Conservation (phyloP, 177 flowering plant genomes). For the Telopea speciosissima region DNA sequence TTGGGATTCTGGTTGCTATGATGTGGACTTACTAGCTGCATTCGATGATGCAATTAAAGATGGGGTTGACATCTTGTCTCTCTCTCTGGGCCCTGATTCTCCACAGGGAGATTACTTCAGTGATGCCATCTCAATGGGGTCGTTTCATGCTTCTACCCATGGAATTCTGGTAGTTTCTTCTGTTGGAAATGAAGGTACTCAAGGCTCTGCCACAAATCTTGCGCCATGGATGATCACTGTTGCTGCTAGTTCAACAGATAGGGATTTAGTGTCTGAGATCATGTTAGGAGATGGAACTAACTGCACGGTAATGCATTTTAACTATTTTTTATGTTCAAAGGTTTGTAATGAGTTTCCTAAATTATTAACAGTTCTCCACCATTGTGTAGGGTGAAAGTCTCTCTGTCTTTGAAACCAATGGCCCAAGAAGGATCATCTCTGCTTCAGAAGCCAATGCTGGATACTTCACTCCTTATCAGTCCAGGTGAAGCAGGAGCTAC, state of each 20-base stretch:
- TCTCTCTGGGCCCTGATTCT: constrained; percentile 63
- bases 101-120: constrained; percentile 72
- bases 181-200: constrained; percentile 58
- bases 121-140: constrained; percentile 76
- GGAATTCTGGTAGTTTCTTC: constrained; percentile 67
- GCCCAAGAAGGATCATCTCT: constrained; percentile 44
- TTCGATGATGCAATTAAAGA: constrained; percentile 84
- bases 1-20: constrained; percentile 78
- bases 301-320: constrained; percentile 32
- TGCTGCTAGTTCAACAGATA: constrained; percentile 71
- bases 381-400: constrained; percentile 65
- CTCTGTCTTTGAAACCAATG: constrained; percentile 32
- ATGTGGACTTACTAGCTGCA: constrained; percentile 71
- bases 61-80: constrained; percentile 61
- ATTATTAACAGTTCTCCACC: constrained; percentile 1
- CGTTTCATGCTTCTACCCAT: constrained; percentile 68
- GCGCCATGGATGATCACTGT: constrained; percentile 89
- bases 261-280: constrained; percentile 61
- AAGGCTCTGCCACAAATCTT: constrained; percentile 62
- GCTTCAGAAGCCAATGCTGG: constrained; percentile 64
- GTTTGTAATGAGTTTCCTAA: background rate
- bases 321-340: background rate
- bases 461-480: constrained; percentile 76
- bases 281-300: constrained; percentile 43
- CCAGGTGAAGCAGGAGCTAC: constrained; percentile 65